Percentiles rank a stretch among this genome's conserved stretches.
phyloP scores from a whole-genome alignment of 371 early-diverging fungal genomes.

The Coemansia sp. region DNA sequence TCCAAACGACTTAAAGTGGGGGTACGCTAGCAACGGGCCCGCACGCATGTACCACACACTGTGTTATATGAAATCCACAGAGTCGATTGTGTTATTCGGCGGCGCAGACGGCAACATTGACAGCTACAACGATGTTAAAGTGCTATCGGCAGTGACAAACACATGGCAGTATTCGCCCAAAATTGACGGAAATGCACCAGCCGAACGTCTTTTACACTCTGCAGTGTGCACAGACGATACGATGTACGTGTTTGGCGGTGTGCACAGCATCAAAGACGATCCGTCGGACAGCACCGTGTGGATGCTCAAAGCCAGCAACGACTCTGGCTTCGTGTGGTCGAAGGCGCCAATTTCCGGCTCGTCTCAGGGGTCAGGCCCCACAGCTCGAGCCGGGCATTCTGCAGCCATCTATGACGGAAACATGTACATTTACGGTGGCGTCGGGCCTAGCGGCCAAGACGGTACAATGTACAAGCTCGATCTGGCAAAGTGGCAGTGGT shows the following conservation, averaged over 20 bases:
- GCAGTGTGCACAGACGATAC: slow-evolving; percentile 46
- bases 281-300: slow-evolving; percentile 51
- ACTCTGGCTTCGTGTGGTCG: slow-evolving; percentile 35
- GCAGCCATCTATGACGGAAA: slow-evolving; percentile 32
- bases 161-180: slow-evolving; percentile 39
- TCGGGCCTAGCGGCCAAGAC: slow-evolving; percentile 42
- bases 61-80: slow-evolving; percentile 47
- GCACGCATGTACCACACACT: slow-evolving; percentile 49
- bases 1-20: slow-evolving; percentile 44
- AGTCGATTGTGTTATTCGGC: slow-evolving; percentile 45
- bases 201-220: slow-evolving; percentile 47
- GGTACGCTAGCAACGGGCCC: slow-evolving; percentile 46
- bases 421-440: slow-evolving; percentile 51
- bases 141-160: slow-evolving; percentile 24
- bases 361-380: slow-evolving; percentile 29
- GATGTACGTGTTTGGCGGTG: slow-evolving; percentile 51
- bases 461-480: slow-evolving; percentile 49
- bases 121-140: slow-evolving; percentile 47
- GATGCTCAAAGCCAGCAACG: slow-evolving; percentile 39
- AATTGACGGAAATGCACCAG: slow-evolving; percentile 30
- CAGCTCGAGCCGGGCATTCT: slow-evolving; percentile 47
- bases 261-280: slow-evolving; percentile 16
- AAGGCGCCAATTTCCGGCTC: slow-evolving; percentile 38
- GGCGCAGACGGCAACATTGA: slow-evolving; percentile 42
- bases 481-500: slow-evolving; percentile 40